A percentile compares a stretch with the other conserved stretches of the same genome.
phyloP scores from a whole-genome alignment of 352 stramenopile species.

The Phytophthora pinifolia region DNA sequence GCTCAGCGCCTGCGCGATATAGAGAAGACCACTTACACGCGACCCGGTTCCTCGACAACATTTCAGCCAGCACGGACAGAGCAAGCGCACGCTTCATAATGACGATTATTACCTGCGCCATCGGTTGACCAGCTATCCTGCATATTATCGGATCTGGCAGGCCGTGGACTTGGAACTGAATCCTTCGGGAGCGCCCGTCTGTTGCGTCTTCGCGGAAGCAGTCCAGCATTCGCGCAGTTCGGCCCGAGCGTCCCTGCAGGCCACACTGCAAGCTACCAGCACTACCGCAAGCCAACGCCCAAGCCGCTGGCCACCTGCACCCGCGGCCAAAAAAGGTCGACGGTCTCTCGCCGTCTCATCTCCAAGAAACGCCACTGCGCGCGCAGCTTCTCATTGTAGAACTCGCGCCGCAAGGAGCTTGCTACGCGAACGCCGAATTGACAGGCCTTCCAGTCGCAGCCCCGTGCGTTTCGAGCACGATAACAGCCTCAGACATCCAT shows the following conservation, averaged over 20 bases:
- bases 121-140: not conserved
- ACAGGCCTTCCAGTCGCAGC: constrained; percentile 9
- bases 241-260: no score
- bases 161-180: constrained; percentile 13
- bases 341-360: constrained; percentile 11
- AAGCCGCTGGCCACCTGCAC: constrained; percentile 11
- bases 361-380: constrained; percentile 19
- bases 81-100: no score
- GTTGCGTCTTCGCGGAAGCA: constrained; percentile 19
- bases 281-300: constrained; percentile 7
- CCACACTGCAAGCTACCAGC: constrained; percentile 4
- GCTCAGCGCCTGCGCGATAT: no score
- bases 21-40: no score
- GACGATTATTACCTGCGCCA: no score
- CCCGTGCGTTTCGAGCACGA: constrained; percentile 11
- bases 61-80: no score
- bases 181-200: constrained; percentile 11
- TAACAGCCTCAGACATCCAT: constrained; percentile 27
- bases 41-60: no score
- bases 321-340: constrained; percentile 25
- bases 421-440: constrained; percentile 1
- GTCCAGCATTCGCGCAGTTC: constrained; percentile 18
- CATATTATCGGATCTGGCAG: not conserved
- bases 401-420: constrained; percentile 17
- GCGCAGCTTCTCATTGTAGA: constrained; percentile 35